Percentiles rank a stretch among this genome's conserved stretches.
Evolutionary conservation across 352 stramenopile species (phyloP).

Genomic region (Phytophthora boehmeriae): DNA sequence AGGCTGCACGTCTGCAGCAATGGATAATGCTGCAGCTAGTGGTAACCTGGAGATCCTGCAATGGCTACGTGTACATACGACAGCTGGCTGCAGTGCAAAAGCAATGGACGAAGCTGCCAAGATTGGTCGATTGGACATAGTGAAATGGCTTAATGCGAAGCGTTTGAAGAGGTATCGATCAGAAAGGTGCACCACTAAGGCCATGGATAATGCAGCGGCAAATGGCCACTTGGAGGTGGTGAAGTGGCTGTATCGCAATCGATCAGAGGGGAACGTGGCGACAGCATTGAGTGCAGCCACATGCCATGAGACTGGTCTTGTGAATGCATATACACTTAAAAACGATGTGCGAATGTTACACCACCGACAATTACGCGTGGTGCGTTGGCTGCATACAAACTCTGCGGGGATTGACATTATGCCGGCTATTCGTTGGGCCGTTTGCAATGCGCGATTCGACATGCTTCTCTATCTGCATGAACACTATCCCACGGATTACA

Average conservation of each 20-base stretch:
- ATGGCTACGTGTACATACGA: background rate
- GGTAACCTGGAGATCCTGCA: background rate
- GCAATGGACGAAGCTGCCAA: background rate
- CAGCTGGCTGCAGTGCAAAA: background rate
- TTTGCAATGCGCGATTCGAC: background rate
- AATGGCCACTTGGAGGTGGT: no score
- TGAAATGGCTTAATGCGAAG: background rate
- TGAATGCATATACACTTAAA: no score
- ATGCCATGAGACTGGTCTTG: no score
- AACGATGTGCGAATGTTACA: no score
- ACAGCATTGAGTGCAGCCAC: background rate
- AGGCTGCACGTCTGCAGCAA: background rate
- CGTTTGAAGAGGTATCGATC: background rate
- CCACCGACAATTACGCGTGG: background rate
- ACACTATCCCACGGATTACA: no score
- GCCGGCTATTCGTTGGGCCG: background rate
- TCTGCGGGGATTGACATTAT: background rate
- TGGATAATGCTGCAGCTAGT: background rate
- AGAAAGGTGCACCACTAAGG: no score
- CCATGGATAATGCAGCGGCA: no score
- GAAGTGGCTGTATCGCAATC: no score
- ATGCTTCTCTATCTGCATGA: background rate
- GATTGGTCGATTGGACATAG: background rate
- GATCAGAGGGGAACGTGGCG: no score
- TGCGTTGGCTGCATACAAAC: background rate